Conservation (phyloP, 2,329 filamentous ascomycete genomes). For the Ophiostoma sp. region DNA sequence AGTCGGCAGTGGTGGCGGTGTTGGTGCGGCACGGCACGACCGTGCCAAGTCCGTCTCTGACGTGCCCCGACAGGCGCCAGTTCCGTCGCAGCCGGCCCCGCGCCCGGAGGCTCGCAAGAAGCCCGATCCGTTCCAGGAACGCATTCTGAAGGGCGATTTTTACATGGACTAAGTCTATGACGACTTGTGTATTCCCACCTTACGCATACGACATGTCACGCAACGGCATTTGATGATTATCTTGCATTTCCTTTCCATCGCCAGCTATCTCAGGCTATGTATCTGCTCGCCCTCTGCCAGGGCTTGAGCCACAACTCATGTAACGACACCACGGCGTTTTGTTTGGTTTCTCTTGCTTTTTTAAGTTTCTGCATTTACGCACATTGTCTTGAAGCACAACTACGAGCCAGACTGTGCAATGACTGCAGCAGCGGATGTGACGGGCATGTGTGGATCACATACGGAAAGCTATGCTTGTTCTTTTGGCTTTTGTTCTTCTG, state of each 20-base stretch:
- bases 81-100: constrained; percentile 53
- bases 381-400: not conserved
- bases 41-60: constrained; percentile 65
- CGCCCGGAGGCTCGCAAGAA: constrained; percentile 50
- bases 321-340: constrained; percentile 15
- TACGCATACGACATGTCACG: too few relatives aligned
- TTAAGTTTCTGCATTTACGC: not conserved
- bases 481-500: not conserved
- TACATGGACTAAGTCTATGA: constrained; percentile 70
- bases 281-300: constrained; percentile 8
- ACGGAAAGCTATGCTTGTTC: not conserved
- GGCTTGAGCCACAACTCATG: constrained; percentile 2
- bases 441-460: not conserved
- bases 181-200: not conserved
- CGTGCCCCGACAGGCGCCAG: constrained; percentile 33
- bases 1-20: constrained; percentile 21
- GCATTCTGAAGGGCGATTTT: constrained; percentile 95
- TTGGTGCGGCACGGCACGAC: constrained; percentile 45
- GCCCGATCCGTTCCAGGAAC: constrained; percentile 92
- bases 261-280: not conserved
- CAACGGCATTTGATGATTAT: not conserved
- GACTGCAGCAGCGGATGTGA: not conserved
- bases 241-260: not conserved
- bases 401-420: not conserved
- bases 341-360: not conserved